Conservation (phyloP, 2,329 filamentous ascomycete species). For the Chaetomium sp. region DNA sequence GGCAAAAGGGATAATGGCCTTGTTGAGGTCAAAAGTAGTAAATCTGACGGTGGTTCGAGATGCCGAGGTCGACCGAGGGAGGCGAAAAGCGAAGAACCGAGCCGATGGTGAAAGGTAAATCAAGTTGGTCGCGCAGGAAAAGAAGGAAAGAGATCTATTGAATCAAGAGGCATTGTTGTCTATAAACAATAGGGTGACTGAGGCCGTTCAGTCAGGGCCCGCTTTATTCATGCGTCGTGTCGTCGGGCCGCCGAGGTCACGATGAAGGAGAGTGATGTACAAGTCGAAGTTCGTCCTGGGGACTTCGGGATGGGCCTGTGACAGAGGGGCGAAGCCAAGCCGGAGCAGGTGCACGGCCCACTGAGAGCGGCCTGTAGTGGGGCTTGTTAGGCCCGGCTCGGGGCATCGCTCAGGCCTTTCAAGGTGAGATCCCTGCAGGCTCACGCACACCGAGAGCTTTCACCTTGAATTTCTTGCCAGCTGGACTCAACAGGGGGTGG, state of each 20-base stretch:
- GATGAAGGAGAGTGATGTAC: slow-evolving; percentile 7
- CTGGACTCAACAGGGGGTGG: slow-evolving; percentile 21
- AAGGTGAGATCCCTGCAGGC: background rate
- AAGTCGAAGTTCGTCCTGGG: background rate
- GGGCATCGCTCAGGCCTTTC: background rate
- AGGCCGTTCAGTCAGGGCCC: slow-evolving; percentile 9
- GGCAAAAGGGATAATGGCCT: background rate
- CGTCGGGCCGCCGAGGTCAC: slow-evolving; percentile 3
- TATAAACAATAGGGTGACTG: background rate
- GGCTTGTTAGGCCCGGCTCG: too few relatives aligned
- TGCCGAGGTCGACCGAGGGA: slow-evolving; percentile 15
- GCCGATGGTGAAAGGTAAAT: background rate
- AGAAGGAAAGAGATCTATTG: slow-evolving; percentile 1
- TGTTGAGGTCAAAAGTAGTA: slow-evolving; percentile 1
- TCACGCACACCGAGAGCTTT: background rate
- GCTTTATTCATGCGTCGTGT: background rate
- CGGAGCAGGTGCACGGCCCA: background rate
- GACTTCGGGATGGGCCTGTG: slow-evolving; percentile 5
- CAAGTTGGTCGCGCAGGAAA: background rate
- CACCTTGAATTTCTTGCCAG: slow-evolving; percentile 24
- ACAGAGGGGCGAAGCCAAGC: slow-evolving; percentile 13
- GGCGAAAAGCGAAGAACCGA: slow-evolving; percentile 5
- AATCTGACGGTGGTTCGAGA: slow-evolving; percentile 1
- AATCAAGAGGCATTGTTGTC: slow-evolving; percentile 4
- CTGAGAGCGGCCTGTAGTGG: too few relatives aligned